A percentile compares a stretch with the other conserved stretches of the same genome.
These are phyloP conservation scores for Stachybotrys chlorohalonatus DNA, from an alignment of 2,329 filamentous ascomycete species.

Conservation along the genomic window DNA sequence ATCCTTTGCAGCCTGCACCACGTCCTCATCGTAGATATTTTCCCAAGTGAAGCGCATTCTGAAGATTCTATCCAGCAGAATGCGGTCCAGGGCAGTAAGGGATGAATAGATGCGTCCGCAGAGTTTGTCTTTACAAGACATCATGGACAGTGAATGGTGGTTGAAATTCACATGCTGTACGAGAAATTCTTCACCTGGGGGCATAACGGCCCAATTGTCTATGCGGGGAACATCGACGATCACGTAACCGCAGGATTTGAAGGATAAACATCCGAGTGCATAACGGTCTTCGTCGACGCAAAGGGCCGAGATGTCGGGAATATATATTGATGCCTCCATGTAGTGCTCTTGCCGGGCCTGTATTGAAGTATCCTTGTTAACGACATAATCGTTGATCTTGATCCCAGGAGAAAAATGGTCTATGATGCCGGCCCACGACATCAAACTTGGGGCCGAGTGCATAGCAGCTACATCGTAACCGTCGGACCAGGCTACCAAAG, in stretches of 20 bases:
- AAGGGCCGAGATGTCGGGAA: constrained; percentile 12
- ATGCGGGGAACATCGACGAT: constrained; percentile 26
- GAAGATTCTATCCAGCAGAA: constrained; percentile 19
- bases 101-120: constrained; percentile 23
- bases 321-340: constrained; percentile 4
- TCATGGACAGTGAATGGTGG: constrained; percentile 16
- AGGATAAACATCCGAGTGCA: constrained; percentile 30
- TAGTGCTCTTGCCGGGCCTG: background rate
- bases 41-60: constrained; percentile 28
- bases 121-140: constrained; percentile 24
- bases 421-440: constrained; percentile 33
- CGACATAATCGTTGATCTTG: constrained; percentile 13
- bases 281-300: constrained; percentile 17
- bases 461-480: background rate
- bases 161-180: constrained; percentile 8
- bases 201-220: constrained; percentile 25
- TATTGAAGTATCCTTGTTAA: background rate
- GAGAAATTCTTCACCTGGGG: constrained; percentile 9
- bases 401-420: constrained; percentile 30
- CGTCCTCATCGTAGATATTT: constrained; percentile 19
- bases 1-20: constrained; percentile 19
- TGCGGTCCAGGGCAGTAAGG: constrained; percentile 17
- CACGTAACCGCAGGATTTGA: constrained; percentile 56
- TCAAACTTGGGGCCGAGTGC: constrained; percentile 5
- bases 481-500: background rate